Evolutionary conservation across 1,284 basidiomycete species (phyloP).

Genomic region (Ceratobasidium sp.): DNA sequence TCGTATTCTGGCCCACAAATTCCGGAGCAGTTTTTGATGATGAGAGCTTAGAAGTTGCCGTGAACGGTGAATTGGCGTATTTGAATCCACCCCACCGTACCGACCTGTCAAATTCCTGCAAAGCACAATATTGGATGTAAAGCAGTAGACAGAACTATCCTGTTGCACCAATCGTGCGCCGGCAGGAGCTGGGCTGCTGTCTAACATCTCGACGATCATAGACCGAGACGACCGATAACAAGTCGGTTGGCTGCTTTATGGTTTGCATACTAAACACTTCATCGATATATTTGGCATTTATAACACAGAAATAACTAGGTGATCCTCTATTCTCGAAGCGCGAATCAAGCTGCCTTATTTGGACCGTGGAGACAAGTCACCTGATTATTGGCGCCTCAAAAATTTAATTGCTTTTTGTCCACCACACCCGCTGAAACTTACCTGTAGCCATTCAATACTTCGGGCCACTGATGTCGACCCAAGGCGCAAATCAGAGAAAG

Average conservation of each 20-base stretch:
- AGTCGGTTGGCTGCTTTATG: too few relatives aligned
- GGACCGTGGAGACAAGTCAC: slow-evolving; percentile 15
- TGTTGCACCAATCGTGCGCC: too few relatives aligned
- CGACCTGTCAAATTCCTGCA: too few relatives aligned
- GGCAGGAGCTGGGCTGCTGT: too few relatives aligned
- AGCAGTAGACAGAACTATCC: too few relatives aligned
- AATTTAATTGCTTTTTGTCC: slow-evolving; percentile 8
- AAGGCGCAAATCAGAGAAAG: neutral
- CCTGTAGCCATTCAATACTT: neutral
- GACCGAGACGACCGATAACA: too few relatives aligned
- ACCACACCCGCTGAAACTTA: neutral
- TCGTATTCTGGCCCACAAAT: slow-evolving; percentile 30
- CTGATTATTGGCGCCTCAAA: slow-evolving; percentile 4
- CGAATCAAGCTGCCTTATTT: slow-evolving; percentile 4
- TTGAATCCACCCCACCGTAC: neutral
- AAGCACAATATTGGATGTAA: too few relatives aligned
- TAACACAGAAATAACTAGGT: too few relatives aligned
- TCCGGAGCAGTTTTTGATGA: slow-evolving; percentile 43
- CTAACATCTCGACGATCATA: too few relatives aligned
- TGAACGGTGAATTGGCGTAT: neutral
- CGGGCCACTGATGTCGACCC: neutral
- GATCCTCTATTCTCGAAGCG: neutral
- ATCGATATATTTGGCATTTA: too few relatives aligned
- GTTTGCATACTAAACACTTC: too few relatives aligned
- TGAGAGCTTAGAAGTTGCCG: slow-evolving; percentile 14